phyloP scores from a whole-genome alignment of 495 filamentous ascomycete species.

The Lasiosphaeria miniovina region DNA sequence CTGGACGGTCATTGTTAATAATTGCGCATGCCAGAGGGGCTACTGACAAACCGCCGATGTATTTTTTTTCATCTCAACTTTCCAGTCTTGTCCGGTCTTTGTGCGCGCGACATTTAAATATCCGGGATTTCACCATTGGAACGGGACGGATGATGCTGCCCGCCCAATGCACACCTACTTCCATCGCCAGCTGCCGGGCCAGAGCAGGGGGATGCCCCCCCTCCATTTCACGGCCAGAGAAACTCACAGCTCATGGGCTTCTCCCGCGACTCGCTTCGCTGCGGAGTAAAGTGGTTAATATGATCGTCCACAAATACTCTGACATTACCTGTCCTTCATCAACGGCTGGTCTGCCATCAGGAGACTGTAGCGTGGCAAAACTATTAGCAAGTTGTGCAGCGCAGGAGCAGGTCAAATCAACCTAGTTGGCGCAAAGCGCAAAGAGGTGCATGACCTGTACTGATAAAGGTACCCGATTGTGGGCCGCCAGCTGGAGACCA shows the following conservation, averaged over 20 bases:
- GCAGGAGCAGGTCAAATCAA: too few relatives aligned
- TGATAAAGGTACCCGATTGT: too few relatives aligned
- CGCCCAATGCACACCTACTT: slow-evolving; percentile 1
- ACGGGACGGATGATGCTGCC: slow-evolving; percentile 9
- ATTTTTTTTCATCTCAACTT: not conserved
- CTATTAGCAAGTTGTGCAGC: too few relatives aligned
- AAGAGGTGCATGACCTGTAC: too few relatives aligned
- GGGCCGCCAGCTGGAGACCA: too few relatives aligned
- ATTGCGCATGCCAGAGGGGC: too few relatives aligned
- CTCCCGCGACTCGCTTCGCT: slow-evolving; percentile 25
- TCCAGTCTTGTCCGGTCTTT: not conserved
- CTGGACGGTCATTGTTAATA: too few relatives aligned
- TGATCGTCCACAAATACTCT: slow-evolving; percentile 4
- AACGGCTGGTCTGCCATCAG: not conserved
- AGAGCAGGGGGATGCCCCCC: not conserved
- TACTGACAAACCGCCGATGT: too few relatives aligned
- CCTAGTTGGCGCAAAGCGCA: too few relatives aligned
- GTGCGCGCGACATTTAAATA: slow-evolving; percentile 9
- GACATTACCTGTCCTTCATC: not conserved
- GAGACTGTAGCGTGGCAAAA: too few relatives aligned
- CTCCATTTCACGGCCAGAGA: not conserved
- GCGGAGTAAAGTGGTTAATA: slow-evolving; percentile 25
- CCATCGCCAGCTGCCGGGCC: not conserved
- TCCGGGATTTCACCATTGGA: slow-evolving; percentile 18
- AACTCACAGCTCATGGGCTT: slow-evolving; percentile 8